Conservation (phyloP, 257 asterid genomes). For the Osmanthus fragrans region DNA sequence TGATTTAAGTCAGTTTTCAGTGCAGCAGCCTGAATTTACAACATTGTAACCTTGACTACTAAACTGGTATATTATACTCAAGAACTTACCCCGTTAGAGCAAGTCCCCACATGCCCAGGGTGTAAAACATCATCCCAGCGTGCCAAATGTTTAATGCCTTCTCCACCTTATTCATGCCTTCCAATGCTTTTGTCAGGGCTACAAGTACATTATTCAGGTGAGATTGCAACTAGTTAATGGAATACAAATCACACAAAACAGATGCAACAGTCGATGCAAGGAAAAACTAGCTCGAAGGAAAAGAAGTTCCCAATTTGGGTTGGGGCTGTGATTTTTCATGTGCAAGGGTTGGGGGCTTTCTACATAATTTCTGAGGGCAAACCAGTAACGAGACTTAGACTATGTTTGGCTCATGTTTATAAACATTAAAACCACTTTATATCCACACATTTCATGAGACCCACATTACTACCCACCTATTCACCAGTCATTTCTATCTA, state of each 20-base stretch:
- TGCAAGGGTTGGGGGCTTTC: background rate
- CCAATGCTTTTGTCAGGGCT: conserved; percentile 73
- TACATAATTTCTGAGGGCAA: background rate
- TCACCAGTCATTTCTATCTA: no score
- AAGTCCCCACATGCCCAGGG: conserved; percentile 92
- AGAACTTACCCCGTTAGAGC: conserved; percentile 72
- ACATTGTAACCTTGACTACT: background rate
- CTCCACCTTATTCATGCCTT: conserved; percentile 73
- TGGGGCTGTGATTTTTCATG: background rate
- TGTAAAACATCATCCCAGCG: conserved; percentile 75
- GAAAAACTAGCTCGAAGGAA: background rate
- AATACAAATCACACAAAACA: background rate
- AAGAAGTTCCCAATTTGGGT: background rate
- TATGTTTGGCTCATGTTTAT: no score
- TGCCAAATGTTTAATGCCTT: conserved; percentile 76
- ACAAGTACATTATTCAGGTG: conserved; percentile 28
- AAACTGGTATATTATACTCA: background rate
- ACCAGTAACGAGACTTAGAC: background rate
- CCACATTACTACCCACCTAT: no score
- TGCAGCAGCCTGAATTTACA: conserved; percentile 5
- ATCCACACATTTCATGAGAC: no score
- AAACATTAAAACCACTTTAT: no score
- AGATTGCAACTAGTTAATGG: conserved; percentile 12
- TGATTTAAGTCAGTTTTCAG: background rate
- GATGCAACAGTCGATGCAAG: background rate